Conservation (phyloP, 2,329 filamentous ascomycete species). For the Monosporascus sp. region DNA sequence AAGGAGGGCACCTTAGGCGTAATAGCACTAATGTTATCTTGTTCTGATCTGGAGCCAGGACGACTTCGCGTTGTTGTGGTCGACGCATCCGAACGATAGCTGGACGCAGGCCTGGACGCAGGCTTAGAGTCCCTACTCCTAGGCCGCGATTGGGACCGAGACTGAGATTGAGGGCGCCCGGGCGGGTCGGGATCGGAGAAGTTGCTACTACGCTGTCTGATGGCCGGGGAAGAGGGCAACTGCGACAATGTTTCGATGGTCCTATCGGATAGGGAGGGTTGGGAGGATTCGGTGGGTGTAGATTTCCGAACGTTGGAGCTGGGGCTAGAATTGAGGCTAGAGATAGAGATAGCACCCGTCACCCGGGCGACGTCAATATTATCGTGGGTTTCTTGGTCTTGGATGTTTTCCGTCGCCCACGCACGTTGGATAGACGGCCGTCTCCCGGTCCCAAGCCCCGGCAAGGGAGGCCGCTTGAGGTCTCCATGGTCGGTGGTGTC, state of each 20-base stretch:
- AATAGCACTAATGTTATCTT: constrained; percentile 38
- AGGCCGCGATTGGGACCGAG: constrained; percentile 33
- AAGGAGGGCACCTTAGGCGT: constrained; percentile 38
- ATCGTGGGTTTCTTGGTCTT: too few relatives aligned
- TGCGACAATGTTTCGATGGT: constrained; percentile 80
- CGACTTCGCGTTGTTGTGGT: constrained; percentile 48
- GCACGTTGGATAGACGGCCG: not conserved
- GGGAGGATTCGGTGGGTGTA: not conserved
- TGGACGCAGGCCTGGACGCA: constrained; percentile 55
- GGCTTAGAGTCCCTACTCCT: constrained; percentile 43
- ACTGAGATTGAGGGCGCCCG: constrained; percentile 41
- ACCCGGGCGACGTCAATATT: not conserved
- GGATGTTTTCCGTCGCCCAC: not conserved
- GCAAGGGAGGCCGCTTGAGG: not conserved
- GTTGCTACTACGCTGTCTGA: constrained; percentile 61
- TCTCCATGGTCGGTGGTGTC: not conserved
- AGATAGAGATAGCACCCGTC: not conserved
- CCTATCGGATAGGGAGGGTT: constrained; percentile 69
- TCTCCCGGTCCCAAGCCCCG: not conserved
- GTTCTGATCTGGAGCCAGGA: constrained; percentile 51
- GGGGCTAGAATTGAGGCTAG: not conserved
- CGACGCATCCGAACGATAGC: constrained; percentile 57
- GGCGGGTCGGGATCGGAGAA: constrained; percentile 66
- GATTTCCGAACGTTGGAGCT: constrained; percentile 8
- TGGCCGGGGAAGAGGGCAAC: constrained; percentile 71